Evolutionary conservation across 148 eudicot genomes (phyloP), one percentile per base, ranked within the genome.

Genomic region (Selenicereus undatus): DNA sequence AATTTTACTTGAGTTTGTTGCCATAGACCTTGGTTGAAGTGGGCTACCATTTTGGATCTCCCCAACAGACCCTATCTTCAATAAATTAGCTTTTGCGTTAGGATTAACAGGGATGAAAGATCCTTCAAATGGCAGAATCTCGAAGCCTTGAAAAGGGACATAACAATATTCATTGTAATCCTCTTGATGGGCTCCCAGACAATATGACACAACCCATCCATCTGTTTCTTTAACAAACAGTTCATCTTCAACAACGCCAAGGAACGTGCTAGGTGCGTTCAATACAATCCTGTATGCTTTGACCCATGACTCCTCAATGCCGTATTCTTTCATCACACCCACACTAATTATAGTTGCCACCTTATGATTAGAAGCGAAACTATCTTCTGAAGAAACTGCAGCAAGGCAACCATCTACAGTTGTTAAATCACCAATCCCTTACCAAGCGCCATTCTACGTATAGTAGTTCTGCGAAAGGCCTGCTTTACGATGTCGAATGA

Each of bases 381-480:
- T 5, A 39, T 39, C 43, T 2, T 39, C 43, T 39, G 8, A 2
- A 7, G 43, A 39, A 74, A 45, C 62, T 14, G 50, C 18, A 42
- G 62, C 30, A 20, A 75, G 42, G 16, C 39, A 75, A 75, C 78
- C 78, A 52, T 75, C 78, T 29, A 51, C 65, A 17, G 24, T 16
- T 14, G 42, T 17, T 1, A 75, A 35, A 8, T 0, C 3, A 7
- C 0, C 0, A 11, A 7, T 0, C 8, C 2, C 6, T 18, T 17
- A 4, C 42, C 32, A 5, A 9, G 56, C 22, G 12, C 27, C 13
- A 29, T 27, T 74, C 8, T 24, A 22, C 60, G 60, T 0, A 48
- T 39, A 5, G 32, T 14, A 74, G 35, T n/a, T 5, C 9, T 6
- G 14, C 4, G 56, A 17, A 48, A 74, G 5, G 2, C 76, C 3